phyloP scores from a whole-genome alignment of 495 filamentous ascomycete species.

The Annulohypoxylon nitens region DNA sequence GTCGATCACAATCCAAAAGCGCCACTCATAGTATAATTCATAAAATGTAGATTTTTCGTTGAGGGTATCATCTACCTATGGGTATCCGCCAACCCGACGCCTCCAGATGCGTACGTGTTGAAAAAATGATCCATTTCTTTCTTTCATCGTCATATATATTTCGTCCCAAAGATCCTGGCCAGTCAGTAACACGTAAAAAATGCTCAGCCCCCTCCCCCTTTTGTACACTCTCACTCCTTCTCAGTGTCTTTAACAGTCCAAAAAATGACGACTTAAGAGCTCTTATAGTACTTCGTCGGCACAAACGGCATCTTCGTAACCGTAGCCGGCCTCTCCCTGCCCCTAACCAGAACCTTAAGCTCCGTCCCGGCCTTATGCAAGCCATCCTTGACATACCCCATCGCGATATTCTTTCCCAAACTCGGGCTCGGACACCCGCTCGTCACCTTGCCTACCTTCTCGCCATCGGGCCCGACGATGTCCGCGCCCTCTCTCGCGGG shows the following conservation, averaged over 20 bases:
- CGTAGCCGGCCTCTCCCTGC: conserved; percentile 80
- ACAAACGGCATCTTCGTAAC: conserved; percentile 97
- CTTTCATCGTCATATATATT: not conserved
- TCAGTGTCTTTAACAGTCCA: no score
- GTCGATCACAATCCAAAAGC: not conserved
- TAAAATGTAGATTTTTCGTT: conserved; percentile 42
- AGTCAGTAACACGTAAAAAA: not conserved
- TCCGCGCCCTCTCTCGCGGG: conserved; percentile 91
- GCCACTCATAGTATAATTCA: not conserved
- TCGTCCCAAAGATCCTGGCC: not conserved
- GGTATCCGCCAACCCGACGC: conserved; percentile 24
- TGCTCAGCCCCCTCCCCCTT: not conserved
- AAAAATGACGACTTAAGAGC: not conserved
- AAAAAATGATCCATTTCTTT: not conserved
- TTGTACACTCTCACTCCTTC: not conserved
- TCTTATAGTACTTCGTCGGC: conserved; percentile 73
- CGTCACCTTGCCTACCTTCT: conserved; percentile 75
- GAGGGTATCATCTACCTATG: conserved; percentile 42
- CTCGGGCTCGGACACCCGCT: conserved; percentile 91
- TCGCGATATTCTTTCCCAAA: conserved; percentile 89
- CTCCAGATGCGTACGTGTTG: conserved; percentile 5
- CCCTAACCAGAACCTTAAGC: conserved; percentile 82
- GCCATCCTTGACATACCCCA: conserved; percentile 91
- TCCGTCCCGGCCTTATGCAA: conserved; percentile 89
- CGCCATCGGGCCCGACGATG: conserved; percentile 69